A percentile compares a stretch with the other conserved stretches of the same genome.
phyloP scores from a whole-genome alignment of 2,329 filamentous ascomycete species.

The Fusarium sp. region DNA sequence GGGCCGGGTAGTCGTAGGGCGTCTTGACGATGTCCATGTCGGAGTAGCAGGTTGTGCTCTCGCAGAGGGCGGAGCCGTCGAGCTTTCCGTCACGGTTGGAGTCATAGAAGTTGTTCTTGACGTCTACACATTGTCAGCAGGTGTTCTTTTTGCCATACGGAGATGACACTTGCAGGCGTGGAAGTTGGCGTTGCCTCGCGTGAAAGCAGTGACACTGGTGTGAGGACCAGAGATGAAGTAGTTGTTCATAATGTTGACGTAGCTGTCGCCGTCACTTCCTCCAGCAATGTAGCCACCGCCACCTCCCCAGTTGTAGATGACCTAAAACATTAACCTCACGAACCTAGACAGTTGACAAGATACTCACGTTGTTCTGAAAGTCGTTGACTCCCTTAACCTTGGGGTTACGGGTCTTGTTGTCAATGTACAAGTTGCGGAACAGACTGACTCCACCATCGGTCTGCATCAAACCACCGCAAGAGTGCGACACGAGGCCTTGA shows the following conservation, averaged over 20 bases:
- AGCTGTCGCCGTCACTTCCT: slow-evolving; percentile 56
- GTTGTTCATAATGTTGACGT: slow-evolving; percentile 63
- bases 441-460: slow-evolving; percentile 58
- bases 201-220: slow-evolving; percentile 59
- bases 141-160: background rate
- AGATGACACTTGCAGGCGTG: slow-evolving; percentile 51
- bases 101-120: slow-evolving; percentile 62
- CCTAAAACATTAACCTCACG: slow-evolving; percentile 35
- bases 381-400: slow-evolving; percentile 65
- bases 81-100: slow-evolving; percentile 57
- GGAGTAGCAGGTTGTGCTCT: slow-evolving; percentile 55
- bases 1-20: slow-evolving; percentile 55
- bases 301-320: slow-evolving; percentile 64
- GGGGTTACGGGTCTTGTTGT: slow-evolving; percentile 65
- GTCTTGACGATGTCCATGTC: slow-evolving; percentile 53
- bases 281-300: slow-evolving; percentile 64
- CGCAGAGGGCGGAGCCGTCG: slow-evolving; percentile 56
- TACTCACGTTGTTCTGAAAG: slow-evolving; percentile 54
- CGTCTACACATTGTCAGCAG: slow-evolving; percentile 43
- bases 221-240: slow-evolving; percentile 64
- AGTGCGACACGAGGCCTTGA: slow-evolving; percentile 62
- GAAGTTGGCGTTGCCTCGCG: slow-evolving; percentile 62
- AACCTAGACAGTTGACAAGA: rapidly evolving
- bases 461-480: slow-evolving; percentile 60
- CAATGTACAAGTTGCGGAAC: slow-evolving; percentile 64